Evolutionary conservation across 148 eudicot species (phyloP), one percentile per base, ranked within the genome.

Genomic region (Camellia lanceoleosa): DNA sequence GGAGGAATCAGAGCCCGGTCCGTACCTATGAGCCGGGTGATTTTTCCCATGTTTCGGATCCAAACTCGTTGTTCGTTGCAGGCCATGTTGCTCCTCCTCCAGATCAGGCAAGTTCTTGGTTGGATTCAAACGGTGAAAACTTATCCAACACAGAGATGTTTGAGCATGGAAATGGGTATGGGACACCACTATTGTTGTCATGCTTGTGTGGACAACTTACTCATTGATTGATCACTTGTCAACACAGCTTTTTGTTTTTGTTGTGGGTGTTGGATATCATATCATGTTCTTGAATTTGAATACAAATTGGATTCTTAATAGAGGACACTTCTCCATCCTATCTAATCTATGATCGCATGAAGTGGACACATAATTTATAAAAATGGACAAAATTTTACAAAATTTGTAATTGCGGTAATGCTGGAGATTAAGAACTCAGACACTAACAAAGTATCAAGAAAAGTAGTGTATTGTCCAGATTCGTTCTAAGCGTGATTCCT

Each of bases 11-110:
- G 14, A 62, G 76, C 73, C 80, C 82, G 5, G 52, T 4, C 6
- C 7, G 65, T 43, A 30, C 69, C 46, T 75, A 68, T 43, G 78
- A 72, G 1, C 75, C 81, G 0, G 83, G 83, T 78, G 86, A 78
- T 74, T 75, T 89, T 70, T 77, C 85, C 2, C 62, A 46, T 46
- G 60, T 18, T 76, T 61, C 74, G 5, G 80, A 84, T 52, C 68
- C 71, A 5, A 87, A 88, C 68, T 51, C 87, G 3, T 73, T 84
- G 43, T 84, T 90, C 47, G 75, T 74, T 14, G 73, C 59, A 15
- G 82, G 86, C 38, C 81, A 76, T 7, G 68, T 83, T 18, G 85
- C 79, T 44, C 88, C 88, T 70, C 86, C 88, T 80, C 79, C 23
- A 30, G 38, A 30, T 30, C 38, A 30, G 70, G 71, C 81, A 41